These are phyloP conservation scores for Taiozyma onychis DNA, from an alignment of 1,139 yeast species.

Conservation along the genomic window DNA sequence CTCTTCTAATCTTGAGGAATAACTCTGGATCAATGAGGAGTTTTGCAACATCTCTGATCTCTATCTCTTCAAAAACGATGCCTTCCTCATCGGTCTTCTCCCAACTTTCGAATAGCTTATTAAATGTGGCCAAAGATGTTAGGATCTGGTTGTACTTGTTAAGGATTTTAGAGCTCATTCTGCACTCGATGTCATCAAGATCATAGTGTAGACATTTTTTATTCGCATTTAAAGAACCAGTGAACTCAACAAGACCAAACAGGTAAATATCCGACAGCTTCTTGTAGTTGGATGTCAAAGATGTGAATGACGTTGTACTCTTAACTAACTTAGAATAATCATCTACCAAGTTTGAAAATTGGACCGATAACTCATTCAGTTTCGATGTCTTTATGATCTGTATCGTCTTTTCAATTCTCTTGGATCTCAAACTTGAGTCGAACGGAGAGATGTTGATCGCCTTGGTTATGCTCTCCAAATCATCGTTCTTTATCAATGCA, in stretches of 20 bases:
- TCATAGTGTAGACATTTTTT: slow-evolving; percentile 64
- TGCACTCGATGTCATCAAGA: slow-evolving; percentile 58
- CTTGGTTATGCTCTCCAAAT: slow-evolving; percentile 11
- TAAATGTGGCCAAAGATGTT: slow-evolving; percentile 17
- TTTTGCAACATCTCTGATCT: slow-evolving; percentile 17
- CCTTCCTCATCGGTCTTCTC: slow-evolving; percentile 17
- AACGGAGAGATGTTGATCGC: slow-evolving; percentile 26
- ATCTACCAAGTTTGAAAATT: slow-evolving; percentile 16
- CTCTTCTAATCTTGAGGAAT: slow-evolving; percentile 19
- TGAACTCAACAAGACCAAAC: slow-evolving; percentile 46
- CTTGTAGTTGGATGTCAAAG: slow-evolving; percentile 12
- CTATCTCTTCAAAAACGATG: slow-evolving; percentile 19
- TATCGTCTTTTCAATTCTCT: slow-evolving; percentile 28
- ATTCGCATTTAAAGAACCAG: slow-evolving; percentile 42
- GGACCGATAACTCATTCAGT: slow-evolving; percentile 3
- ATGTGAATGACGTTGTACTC: slow-evolving; percentile 13
- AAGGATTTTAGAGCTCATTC: slow-evolving; percentile 42
- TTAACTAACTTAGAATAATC: slow-evolving; percentile 18
- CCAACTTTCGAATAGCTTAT: slow-evolving; percentile 31
- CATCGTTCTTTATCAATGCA: slow-evolving; percentile 7
- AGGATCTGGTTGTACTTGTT: slow-evolving; percentile 36
- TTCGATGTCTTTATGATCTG: slow-evolving; percentile 9
- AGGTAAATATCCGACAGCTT: slow-evolving; percentile 38
- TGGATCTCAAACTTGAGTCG: slow-evolving; percentile 23
- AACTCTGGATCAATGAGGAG: slow-evolving; percentile 5